Base-by-base conservation (phyloP, 805 yeast genomes). In the Kuraishia ogatae region DNA sequence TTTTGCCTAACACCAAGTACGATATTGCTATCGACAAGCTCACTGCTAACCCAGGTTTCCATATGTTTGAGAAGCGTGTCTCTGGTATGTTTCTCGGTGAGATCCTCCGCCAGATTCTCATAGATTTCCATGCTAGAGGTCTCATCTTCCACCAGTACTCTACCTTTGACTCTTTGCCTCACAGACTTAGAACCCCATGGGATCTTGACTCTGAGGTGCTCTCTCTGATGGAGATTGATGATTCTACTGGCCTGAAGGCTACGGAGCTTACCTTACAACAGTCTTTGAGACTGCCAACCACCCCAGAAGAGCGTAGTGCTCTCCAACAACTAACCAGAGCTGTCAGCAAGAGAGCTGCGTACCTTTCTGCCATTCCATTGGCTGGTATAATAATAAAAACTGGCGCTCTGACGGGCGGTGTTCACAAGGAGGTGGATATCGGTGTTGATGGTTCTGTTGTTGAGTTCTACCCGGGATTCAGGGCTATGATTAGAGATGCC, bases 401-500 rank as follows among this genome's bases (percentile, higher is more conserved):
- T 1, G 78, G 76, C 53, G 86, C 93, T 17, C 80, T 91, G 53
- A 78, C 80, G 50, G 82, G 78, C 54, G 73, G 74, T 50, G 54
- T 49, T 17, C 88, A 86, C 62, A 82, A 80, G 58, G 89, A 85
- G 64, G 90, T 93, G 53, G 98, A 93, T 68, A 82, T 94, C 60
- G 98, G 97, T 57, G 92, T 92, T 57, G 98, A 93, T 70, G 99
- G 99, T 43, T 85, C 97, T 2, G 94, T 93, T 55, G 86, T 93
- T 52, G 97, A 93, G 71, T 87, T 82, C 66, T 94, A 92, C 70
- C 99, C 99, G 19, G 92, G 93, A 24, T 93, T 87, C 73, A 84
- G 86, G 72, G 80, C 85, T 13, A 81, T 82, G 79, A 74, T 93
- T 59, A 81, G 93, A 66, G 90, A 88, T 59, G 97, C 96, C 0